Conservation (phyloP, 1,284 basidiomycete species). For the Amylostereum areolatum region DNA sequence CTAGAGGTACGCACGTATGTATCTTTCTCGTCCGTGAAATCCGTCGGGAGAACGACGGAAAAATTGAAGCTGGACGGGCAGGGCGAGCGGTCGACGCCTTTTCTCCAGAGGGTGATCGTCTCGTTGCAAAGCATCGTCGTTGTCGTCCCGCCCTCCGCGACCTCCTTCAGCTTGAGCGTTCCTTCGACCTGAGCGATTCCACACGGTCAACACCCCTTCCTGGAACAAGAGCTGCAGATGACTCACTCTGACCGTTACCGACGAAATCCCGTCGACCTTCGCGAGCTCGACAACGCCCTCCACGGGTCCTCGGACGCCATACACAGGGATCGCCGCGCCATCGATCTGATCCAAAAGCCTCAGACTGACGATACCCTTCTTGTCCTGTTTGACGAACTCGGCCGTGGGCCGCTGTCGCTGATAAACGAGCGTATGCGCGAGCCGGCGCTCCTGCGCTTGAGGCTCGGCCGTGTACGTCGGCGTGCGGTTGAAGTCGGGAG, state of each 20-base stretch:
- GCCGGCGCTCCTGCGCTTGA: conserved; percentile 44
- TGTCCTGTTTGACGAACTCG: conserved; percentile 57
- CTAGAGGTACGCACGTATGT: conserved; percentile 43
- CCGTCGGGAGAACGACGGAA: conserved; percentile 47
- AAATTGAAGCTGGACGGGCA: conserved; percentile 54
- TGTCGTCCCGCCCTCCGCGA: conserved; percentile 57
- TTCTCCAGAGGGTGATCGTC: conserved; percentile 51
- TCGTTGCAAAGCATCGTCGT: conserved; percentile 46
- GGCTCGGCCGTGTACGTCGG: conserved; percentile 39
- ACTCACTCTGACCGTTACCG: conserved; percentile 59
- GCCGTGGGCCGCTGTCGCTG: conserved; percentile 32
- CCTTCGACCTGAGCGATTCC: conserved; percentile 47
- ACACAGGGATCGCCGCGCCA: conserved; percentile 45
- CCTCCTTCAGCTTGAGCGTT: conserved; percentile 49
- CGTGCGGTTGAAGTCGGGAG: conserved; percentile 15
- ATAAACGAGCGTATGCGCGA: conserved; percentile 34
- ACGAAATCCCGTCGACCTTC: conserved; percentile 49
- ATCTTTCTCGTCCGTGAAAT: conserved; percentile 48
- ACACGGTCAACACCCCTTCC: conserved; percentile 5
- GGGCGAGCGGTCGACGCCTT: conserved; percentile 31
- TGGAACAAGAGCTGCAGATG: not conserved
- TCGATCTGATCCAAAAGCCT: conserved; percentile 47
- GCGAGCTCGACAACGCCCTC: conserved; percentile 52
- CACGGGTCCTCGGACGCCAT: conserved; percentile 45
- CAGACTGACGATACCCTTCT: conserved; percentile 44